Evolutionary conservation across 2,329 filamentous ascomycete species (phyloP).

Genomic region (Venturia effusa): DNA sequence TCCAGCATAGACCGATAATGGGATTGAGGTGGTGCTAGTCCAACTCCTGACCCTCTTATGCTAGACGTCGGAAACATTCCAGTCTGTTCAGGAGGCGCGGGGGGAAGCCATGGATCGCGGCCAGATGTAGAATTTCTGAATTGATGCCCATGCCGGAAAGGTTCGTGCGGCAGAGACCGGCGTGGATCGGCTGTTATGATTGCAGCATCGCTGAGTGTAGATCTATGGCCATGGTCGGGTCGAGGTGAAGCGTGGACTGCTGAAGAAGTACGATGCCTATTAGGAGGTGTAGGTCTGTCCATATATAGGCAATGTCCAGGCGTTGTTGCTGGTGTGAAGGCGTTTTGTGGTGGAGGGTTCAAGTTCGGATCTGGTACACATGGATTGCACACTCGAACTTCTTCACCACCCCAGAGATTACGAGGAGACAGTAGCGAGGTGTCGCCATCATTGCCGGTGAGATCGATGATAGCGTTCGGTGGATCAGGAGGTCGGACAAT

Average conservation of each 20-base stretch:
- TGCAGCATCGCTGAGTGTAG: slow-evolving; percentile 8
- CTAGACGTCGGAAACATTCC: slow-evolving; percentile 3
- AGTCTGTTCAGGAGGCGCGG: slow-evolving; percentile 8
- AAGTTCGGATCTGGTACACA: slow-evolving; percentile 61
- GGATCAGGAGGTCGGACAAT: slow-evolving; percentile 67
- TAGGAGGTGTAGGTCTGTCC: neutral
- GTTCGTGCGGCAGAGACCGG: neutral
- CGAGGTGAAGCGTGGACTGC: neutral
- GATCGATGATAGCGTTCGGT: slow-evolving; percentile 30
- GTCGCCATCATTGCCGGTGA: slow-evolving; percentile 28
- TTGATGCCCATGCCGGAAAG: neutral
- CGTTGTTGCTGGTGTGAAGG: neutral
- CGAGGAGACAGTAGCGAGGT: slow-evolving; percentile 16
- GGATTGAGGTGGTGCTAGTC: slow-evolving; percentile 1
- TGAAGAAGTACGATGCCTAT: slow-evolving; percentile 3
- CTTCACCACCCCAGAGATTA: slow-evolving; percentile 50
- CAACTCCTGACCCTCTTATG: neutral
- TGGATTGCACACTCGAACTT: slow-evolving; percentile 61
- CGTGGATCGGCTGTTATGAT: neutral
- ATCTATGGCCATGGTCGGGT: slow-evolving; percentile 2
- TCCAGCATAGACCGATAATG: slow-evolving; percentile 2
- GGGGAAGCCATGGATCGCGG: slow-evolving; percentile 8
- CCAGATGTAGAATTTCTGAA: slow-evolving; percentile 9
- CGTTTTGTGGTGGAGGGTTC: slow-evolving; percentile 43
- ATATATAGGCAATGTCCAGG: neutral